Conservation (phyloP, 2,329 filamentous ascomycete genomes). For the Colletotrichum navitas region DNA sequence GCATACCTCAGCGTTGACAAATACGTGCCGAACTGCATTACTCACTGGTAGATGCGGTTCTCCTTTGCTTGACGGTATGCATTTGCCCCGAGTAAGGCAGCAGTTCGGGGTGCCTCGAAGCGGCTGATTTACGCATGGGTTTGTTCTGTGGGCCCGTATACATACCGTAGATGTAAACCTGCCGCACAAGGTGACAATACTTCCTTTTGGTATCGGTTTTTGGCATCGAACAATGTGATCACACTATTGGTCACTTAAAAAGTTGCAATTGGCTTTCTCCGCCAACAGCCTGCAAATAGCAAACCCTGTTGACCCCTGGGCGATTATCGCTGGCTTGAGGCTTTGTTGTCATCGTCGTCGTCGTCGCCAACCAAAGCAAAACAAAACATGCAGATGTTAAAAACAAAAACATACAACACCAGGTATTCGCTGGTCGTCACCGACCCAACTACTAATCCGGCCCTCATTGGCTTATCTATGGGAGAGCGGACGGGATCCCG, state of each 20-base stretch:
- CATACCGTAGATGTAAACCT: neutral
- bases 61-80: neutral
- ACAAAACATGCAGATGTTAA: neutral
- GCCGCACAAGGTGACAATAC: neutral
- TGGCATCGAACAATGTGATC: neutral
- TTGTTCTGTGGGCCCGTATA: neutral
- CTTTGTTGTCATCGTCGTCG: neutral
- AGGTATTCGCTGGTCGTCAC: slow-evolving; percentile 1
- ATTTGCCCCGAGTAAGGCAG: neutral
- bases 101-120: neutral
- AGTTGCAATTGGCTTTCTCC: neutral
- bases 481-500: neutral
- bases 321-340: neutral
- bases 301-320: neutral
- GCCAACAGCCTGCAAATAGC: neutral
- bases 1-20: neutral
- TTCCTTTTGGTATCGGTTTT: neutral
- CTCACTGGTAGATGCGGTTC: neutral
- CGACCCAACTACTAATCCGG: slow-evolving; percentile 1
- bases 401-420: neutral
- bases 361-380: neutral
- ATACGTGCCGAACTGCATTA: neutral
- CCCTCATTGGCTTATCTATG: slow-evolving; percentile 1
- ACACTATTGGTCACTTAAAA: neutral
- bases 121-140: neutral